Evolutionary conservation across 225 moss, liverwort and hornwort species (phyloP).

Genomic region (Climacium dendroides): DNA sequence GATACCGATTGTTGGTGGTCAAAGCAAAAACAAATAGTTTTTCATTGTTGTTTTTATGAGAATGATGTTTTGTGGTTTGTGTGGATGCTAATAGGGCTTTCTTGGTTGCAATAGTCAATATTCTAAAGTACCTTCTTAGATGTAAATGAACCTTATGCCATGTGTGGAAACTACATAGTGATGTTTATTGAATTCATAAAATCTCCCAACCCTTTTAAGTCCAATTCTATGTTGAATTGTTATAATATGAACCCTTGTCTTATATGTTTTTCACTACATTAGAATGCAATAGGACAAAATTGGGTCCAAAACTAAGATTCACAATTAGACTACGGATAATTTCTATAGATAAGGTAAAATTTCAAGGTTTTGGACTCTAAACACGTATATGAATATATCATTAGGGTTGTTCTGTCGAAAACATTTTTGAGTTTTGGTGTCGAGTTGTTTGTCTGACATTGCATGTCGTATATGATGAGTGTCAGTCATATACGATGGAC

Average conservation of each 20-base stretch:
- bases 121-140: rapidly evolving
- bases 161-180: not conserved
- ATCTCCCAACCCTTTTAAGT: not conserved
- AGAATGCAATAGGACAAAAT: not conserved
- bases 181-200: not conserved
- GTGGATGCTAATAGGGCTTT: not conserved
- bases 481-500: too few species aligned
- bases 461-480: too few species aligned
- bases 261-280: not conserved
- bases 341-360: not conserved
- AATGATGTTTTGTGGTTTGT: not conserved
- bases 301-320: rapidly evolving
- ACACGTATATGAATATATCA: too few species aligned
- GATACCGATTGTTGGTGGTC: not conserved
- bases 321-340: rapidly evolving
- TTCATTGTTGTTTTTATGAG: not conserved
- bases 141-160: not conserved
- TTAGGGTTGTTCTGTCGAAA: too few species aligned
- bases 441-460: too few species aligned
- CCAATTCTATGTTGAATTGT: not conserved
- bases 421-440: too few species aligned
- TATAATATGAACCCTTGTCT: rapidly evolving
- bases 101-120: not conserved
- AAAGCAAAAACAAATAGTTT: not conserved
- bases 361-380: not conserved